Base-by-base conservation (phyloP, 1,284 basidiomycete genomes). In the Vanrija humicola region DNA sequence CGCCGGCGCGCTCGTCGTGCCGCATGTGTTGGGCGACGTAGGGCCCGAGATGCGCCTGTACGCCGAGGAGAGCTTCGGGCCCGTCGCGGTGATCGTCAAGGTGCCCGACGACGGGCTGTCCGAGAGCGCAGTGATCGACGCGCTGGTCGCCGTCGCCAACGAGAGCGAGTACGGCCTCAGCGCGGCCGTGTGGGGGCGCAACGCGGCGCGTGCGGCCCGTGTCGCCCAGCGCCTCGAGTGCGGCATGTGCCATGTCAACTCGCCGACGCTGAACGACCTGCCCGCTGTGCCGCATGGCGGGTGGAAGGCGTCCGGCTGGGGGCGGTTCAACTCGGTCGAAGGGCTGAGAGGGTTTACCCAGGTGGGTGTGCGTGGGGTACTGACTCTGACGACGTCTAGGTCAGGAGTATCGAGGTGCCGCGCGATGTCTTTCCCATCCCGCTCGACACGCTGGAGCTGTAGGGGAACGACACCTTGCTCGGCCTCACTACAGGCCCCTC, bases 61-160 rank as follows among this genome's bases (percentile, higher is more conserved):
- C 80, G 76, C 82, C 34, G 67, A 80, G 26, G 84, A 86, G 68
- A 80, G 79, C 15, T 86, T 86, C 64, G 84, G 82, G 1, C 85
- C 84, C 29, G 80, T 83, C 76, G 69, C 64, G 66, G 66, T 62
- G 10, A 18, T 68, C 16, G 53, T 68, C 48, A 56, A 63, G 23
- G 62, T 65, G 16, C 48, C 57, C 10, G 61, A 59, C 19, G 43
- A 26, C 12, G 54, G 43, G 9, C 23, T 40, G 28, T 25, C 12
- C 43, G 56, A 56, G 19, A 45, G 21, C n/a, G 14, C 21, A 5
- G 21, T 69, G 43, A 82, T 84, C 2, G 68, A 82, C 21, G 75
- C 74, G 6, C 74, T 85, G 51, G 77, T 81, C 2, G 74, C 76
- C 1, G 78, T 80, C 28, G 68, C 68, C 18, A 70, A 86, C 61